A percentile compares a stretch with the other conserved stretches of the same genome.
Evolutionary conservation across 2,329 filamentous ascomycete species (phyloP).

Genomic region (Ophiostoma quercus): DNA sequence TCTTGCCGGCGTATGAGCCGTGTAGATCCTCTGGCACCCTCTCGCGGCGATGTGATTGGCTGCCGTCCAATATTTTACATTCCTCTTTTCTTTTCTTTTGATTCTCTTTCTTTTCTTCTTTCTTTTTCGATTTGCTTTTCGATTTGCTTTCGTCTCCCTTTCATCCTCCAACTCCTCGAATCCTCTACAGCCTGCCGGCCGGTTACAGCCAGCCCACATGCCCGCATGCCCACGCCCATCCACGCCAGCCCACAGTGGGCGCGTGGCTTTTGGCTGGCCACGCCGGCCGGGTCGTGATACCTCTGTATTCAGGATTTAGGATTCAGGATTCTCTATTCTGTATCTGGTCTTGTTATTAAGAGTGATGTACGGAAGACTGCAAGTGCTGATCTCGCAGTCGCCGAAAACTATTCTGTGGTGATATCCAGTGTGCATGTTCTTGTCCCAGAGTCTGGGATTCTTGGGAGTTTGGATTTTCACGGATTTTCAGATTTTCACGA

Average conservation of each 20-base stretch:
- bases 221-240: not conserved
- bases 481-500: not conserved
- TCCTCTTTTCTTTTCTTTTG: not conserved
- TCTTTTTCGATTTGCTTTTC: not conserved
- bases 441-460: too few relatives aligned
- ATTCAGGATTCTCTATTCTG: too few relatives aligned
- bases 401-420: not conserved
- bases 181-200: not conserved
- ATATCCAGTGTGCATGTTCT: not conserved
- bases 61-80: not conserved
- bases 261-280: constrained; percentile 9
- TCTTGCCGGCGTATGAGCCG: not conserved
- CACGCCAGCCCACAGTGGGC: not conserved
- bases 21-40: not conserved
- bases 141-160: not conserved
- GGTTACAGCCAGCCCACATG: not conserved
- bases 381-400: not conserved
- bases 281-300: constrained; percentile 11
- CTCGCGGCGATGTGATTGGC: not conserved
- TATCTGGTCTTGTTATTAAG: too few relatives aligned
- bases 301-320: too few relatives aligned
- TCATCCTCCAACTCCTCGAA: too few relatives aligned
- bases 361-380: too few relatives aligned
- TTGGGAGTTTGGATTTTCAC: too few relatives aligned
- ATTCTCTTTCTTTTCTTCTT: not conserved